Base-by-base conservation (phyloP, 805 yeast species). In the Saccharomycopsis sp. region DNA sequence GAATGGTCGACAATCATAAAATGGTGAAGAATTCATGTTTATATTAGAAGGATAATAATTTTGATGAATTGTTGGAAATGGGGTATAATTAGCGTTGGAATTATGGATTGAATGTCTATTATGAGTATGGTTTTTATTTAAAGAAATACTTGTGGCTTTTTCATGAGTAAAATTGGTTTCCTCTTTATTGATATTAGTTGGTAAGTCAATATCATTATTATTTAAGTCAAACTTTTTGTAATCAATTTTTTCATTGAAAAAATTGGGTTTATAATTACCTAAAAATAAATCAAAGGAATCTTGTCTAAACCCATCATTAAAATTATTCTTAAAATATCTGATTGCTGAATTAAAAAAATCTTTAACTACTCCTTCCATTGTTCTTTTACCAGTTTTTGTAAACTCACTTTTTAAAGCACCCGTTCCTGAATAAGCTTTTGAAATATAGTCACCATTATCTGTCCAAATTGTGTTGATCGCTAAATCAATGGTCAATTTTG, bases 371-470 rank as follows among this genome's bases (percentile, higher is more conserved):
- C 98, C 98, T 34, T 52, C 43, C 51, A 75, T 74, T 5, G 97
- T 89, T 59, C 98, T 78, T 51, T 74, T 72, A 45, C 98, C 98
- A 2, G 95, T 83, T 60, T 97, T 74, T 1, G 98, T 92, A 60
- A 80, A 92, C 59, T 89, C 98, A 0, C 97, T 88, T 63, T 89
- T 89, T 57, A 89, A 70, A 4, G 98, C 98, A 34, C 96, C 95
- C 1, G 98, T 89, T 33, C 97, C 97, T 3, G 96, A 85, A 61
- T 89, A 89, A 1, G 95, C 76, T 41, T 71, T 69, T 37, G 94
- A 80, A 14, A 89, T 96, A 19, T 79, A 85, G 62, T 89, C 95
- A 3, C 97, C 98, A 60, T 92, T 89, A 59, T 89, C 96, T 8
- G 97, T 97, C 98, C 98, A 89, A 45, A 84, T 70, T 53, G 76